These are phyloP conservation scores for Lentinula detonsa DNA, from an alignment of 768 basidiomycete species.

Conservation along the genomic window DNA sequence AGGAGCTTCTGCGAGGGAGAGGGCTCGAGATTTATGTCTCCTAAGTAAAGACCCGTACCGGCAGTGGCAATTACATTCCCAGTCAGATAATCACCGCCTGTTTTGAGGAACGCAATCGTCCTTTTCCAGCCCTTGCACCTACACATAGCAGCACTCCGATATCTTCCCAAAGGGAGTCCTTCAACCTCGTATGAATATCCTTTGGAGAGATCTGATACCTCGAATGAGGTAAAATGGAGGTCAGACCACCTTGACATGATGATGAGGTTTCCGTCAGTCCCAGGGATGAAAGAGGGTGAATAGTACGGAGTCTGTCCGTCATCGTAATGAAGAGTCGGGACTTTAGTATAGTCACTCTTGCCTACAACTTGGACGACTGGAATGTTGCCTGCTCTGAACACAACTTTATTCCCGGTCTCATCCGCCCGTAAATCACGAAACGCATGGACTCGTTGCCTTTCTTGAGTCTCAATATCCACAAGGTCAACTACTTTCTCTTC, in stretches of 20 bases:
- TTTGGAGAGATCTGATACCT: slow-evolving; percentile 49
- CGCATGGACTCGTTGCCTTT: slow-evolving; percentile 51
- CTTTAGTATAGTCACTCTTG: slow-evolving; percentile 22
- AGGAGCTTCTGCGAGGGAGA: slow-evolving; percentile 23
- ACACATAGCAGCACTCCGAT: slow-evolving; percentile 54
- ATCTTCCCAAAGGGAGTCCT: slow-evolving; percentile 60
- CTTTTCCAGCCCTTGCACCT: slow-evolving; percentile 34
- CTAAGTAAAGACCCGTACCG: slow-evolving; percentile 58
- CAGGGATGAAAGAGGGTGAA: slow-evolving; percentile 61
- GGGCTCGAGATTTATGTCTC: slow-evolving; percentile 46
- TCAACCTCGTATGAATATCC: slow-evolving; percentile 42
- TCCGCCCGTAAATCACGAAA: slow-evolving; percentile 59
- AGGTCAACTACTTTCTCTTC: slow-evolving; percentile 43
- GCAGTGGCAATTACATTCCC: slow-evolving; percentile 64
- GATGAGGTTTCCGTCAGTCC: slow-evolving; percentile 36
- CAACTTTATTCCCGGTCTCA: slow-evolving; percentile 42
- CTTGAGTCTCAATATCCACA: slow-evolving; percentile 44
- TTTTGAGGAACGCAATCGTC: slow-evolving; percentile 59
- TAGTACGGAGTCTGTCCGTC: slow-evolving; percentile 45
- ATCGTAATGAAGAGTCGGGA: slow-evolving; percentile 43
- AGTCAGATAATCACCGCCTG: slow-evolving; percentile 50
- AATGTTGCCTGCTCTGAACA: slow-evolving; percentile 65
- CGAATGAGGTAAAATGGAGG: slow-evolving; percentile 53
- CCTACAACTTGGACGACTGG: slow-evolving; percentile 44
- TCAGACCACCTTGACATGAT: slow-evolving; percentile 71